Conservation (phyloP, 1,284 basidiomycete species). For the Cryptococcus sp. region DNA sequence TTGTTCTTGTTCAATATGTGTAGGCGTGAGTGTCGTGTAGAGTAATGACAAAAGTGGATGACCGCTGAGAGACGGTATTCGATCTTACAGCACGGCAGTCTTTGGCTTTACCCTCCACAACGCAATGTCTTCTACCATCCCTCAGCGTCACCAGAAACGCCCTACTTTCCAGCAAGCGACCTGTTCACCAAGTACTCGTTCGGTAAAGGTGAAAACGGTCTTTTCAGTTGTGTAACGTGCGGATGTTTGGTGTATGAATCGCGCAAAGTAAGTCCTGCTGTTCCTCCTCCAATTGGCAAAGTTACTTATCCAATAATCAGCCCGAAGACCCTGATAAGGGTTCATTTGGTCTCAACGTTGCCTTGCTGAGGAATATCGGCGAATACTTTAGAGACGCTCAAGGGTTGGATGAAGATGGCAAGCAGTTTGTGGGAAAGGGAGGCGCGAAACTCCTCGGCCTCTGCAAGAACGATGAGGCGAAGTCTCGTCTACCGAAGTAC, state of each 20-base stretch:
- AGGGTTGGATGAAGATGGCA: background rate
- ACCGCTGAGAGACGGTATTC: background rate
- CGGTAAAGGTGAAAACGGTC: conserved; percentile 8
- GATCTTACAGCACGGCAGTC: conserved; percentile 18
- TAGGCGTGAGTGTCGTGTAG: conserved; percentile 16
- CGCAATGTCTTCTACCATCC: conserved; percentile 11
- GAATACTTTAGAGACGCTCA: conserved; percentile 8
- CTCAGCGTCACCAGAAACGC: background rate
- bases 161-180: background rate
- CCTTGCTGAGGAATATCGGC: conserved; percentile 11
- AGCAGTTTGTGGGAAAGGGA: background rate
- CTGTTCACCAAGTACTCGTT: conserved; percentile 16
- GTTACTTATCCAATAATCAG: background rate
- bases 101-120: conserved; percentile 24
- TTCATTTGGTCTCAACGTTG: conserved; percentile 15
- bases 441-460: background rate
- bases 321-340: conserved; percentile 3
- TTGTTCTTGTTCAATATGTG: conserved; percentile 26
- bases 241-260: conserved; percentile 22
- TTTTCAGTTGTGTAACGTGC: conserved; percentile 22
- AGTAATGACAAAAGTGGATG: no score
- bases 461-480: background rate
- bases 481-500: background rate
- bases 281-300: background rate
- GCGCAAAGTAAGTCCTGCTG: background rate